Evolutionary conservation across 2,329 filamentous ascomycete genomes (phyloP), one percentile per base, ranked within the genome.

Genomic region (Sporothrix mexicana): DNA sequence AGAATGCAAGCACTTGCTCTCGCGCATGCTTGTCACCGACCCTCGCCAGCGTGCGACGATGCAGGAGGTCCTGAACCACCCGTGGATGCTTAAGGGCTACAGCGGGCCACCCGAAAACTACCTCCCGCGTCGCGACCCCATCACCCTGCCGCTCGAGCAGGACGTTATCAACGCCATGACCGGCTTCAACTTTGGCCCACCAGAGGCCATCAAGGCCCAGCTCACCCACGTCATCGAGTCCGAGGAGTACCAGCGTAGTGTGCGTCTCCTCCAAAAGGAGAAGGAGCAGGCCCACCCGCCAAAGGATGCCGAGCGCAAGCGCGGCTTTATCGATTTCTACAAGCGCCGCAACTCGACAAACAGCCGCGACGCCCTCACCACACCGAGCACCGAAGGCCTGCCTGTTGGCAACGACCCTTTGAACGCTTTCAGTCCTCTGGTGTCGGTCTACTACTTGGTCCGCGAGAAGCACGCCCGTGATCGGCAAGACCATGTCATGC

Each of bases 391-490:
- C 0, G 96, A 99, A 80, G 93, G 92, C 3, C 86, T 98, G 20
- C 90, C 93, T 76, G 84, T 95, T 47, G 94, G 94, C 12, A 89
- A 88, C 72, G 96, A 99, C 78, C 95, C 96, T 0, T 84, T 97
- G 73, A 98, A 98, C 80, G 96, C 96, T 3, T 99, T 93, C 80
- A 95, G 93, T 77, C 96, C 96, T 8, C 85, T 98, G 15, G 86
- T 98, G 8, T 98, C 96, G 1, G 91, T 99, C 15, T 99, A 99
- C 81, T 97, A 97, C 78, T 88, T 99, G 2, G 96, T 97, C n/a
- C 91, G 90, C 77, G 96, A 99, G 84, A 98, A 98, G 83, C 90
- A 94, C 75, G 93, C 97, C 68, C 90, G 93, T 49, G 95, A 98
- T 78, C 84, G 84, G 70, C 75, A 78, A 41, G 82, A 85, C 49